These are phyloP conservation scores for Plectosphaerella plurivora DNA, from an alignment of 2,329 filamentous ascomycete species.

Conservation along the genomic window DNA sequence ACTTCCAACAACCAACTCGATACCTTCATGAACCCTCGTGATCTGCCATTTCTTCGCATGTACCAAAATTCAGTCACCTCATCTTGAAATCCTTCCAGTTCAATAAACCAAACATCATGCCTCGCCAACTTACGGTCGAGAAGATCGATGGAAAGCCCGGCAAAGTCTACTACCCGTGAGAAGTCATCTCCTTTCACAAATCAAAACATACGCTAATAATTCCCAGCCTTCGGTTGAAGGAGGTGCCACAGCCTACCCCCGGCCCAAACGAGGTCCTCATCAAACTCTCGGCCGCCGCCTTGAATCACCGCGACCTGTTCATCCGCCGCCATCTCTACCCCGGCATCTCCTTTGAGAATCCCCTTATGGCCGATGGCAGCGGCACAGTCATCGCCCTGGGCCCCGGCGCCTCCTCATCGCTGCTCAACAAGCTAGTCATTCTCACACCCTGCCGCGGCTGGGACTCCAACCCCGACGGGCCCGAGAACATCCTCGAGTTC, in stretches of 20 bases:
- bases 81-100: too few species aligned
- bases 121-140: slow-evolving; percentile 57
- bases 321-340: slow-evolving; percentile 91
- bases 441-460: slow-evolving; percentile 76
- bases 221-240: slow-evolving; percentile 52
- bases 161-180: slow-evolving; percentile 78
- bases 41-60: too few species aligned
- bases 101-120: slow-evolving; percentile 30
- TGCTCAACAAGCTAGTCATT: slow-evolving; percentile 65
- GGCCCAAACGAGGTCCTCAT: slow-evolving; percentile 68
- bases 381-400: slow-evolving; percentile 68
- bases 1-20: too few species aligned
- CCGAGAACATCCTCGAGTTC: slow-evolving; percentile 60
- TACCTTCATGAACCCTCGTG: too few species aligned
- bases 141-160: slow-evolving; percentile 79
- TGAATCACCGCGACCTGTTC: slow-evolving; percentile 96
- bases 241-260: slow-evolving; percentile 58
- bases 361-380: slow-evolving; percentile 78
- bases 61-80: too few species aligned
- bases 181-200: background rate
- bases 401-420: slow-evolving; percentile 27
- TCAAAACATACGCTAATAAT: background rate
- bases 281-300: slow-evolving; percentile 70
- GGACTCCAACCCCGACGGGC: slow-evolving; percentile 65
- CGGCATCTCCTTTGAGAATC: slow-evolving; percentile 70